Conservation (phyloP, 2,329 filamentous ascomycete species). For the Saccharata proteae region DNA sequence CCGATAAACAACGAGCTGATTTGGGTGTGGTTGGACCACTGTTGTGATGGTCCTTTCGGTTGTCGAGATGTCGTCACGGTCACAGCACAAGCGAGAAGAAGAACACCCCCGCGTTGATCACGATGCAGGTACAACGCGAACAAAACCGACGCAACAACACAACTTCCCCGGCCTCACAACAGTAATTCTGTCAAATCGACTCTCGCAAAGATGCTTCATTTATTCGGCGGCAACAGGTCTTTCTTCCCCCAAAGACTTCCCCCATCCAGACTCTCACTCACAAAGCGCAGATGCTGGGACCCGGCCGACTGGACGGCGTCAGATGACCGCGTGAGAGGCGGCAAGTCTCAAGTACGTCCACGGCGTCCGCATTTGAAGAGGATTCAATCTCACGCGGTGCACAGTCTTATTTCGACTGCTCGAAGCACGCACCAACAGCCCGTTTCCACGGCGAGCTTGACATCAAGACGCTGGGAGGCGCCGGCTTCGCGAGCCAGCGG, state of each 20-base stretch:
- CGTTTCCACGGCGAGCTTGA: slow-evolving; percentile 59
- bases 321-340: slow-evolving; percentile 69
- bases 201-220: too few relatives aligned
- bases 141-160: too few relatives aligned
- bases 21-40: too few relatives aligned
- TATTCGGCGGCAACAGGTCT: slow-evolving; percentile 6
- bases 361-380: not conserved
- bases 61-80: too few relatives aligned
- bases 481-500: slow-evolving; percentile 71
- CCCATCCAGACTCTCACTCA: slow-evolving; percentile 1
- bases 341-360: slow-evolving; percentile 43
- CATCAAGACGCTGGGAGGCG: slow-evolving; percentile 62
- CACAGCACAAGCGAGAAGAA: too few relatives aligned
- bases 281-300: slow-evolving; percentile 42
- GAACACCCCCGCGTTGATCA: too few relatives aligned
- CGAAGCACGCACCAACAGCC: slow-evolving; percentile 25
- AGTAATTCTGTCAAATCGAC: too few relatives aligned
- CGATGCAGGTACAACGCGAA: too few relatives aligned
- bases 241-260: too few relatives aligned
- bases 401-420: slow-evolving; percentile 37
- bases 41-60: too few relatives aligned
- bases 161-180: too few relatives aligned
- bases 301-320: slow-evolving; percentile 52
- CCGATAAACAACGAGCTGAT: too few relatives aligned
- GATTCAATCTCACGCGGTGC: not conserved